Percentiles rank a stretch among this genome's conserved stretches.
phyloP scores from a whole-genome alignment of 176 grass and related monocot species.

The Zea luxurians region DNA sequence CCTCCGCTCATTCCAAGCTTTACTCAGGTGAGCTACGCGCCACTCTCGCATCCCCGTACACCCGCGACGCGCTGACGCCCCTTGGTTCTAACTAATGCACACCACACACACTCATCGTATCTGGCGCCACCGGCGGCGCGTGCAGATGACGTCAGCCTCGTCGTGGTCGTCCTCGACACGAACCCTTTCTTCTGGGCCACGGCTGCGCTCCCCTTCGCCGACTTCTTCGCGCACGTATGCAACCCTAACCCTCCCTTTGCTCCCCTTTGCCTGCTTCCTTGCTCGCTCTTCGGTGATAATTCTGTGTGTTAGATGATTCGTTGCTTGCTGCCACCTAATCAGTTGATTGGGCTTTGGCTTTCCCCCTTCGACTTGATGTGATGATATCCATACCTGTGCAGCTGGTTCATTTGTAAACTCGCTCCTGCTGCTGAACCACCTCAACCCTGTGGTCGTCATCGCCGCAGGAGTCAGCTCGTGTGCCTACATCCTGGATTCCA shows the following conservation, averaged over 20 bases:
- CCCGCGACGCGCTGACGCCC: too few relatives aligned
- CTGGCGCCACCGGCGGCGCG: not conserved
- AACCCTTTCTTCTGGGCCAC: constrained; percentile 92
- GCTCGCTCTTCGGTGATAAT: not conserved
- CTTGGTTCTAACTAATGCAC: constrained; percentile 1
- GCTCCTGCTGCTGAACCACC: constrained; percentile 74
- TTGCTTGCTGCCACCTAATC: not conserved
- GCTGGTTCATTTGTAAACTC: constrained; percentile 89
- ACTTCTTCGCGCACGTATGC: constrained; percentile 71
- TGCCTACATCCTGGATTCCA: constrained; percentile 75
- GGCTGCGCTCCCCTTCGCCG: constrained; percentile 64
- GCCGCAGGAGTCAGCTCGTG: constrained; percentile 74
- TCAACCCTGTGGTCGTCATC: constrained; percentile 75
- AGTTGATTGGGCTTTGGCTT: not conserved
- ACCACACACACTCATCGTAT: not conserved
- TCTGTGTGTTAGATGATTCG: not conserved
- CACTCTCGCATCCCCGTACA: not conserved
- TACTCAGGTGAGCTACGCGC: constrained; percentile 51
- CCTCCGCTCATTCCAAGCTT: constrained; percentile 60
- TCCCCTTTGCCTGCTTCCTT: not conserved
- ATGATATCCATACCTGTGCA: constrained; percentile 3
- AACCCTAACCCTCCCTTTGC: constrained; percentile 23
- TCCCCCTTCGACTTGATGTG: not conserved
- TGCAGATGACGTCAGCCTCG: constrained; percentile 84
- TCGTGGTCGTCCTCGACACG: constrained; percentile 72